Percentiles rank a stretch among this genome's conserved stretches.
Evolutionary conservation across 139 green algal genomes (phyloP).

Genomic region (Chlorella ohadii): DNA sequence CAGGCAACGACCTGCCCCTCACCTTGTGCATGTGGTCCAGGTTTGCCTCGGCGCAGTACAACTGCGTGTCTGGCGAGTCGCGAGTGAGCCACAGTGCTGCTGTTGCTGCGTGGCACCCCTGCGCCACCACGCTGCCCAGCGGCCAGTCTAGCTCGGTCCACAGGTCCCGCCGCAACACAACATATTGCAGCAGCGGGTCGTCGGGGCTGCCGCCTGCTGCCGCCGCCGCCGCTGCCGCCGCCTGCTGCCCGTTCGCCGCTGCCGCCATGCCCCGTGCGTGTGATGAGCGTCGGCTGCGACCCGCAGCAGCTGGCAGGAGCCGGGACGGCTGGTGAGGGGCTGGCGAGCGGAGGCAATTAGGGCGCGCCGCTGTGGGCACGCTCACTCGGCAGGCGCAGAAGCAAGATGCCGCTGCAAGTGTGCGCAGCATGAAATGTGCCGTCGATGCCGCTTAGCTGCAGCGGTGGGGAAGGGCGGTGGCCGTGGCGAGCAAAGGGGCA

Average conservation of each 20-base stretch:
- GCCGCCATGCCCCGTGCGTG: background rate
- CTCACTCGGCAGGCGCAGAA: too few relatives aligned
- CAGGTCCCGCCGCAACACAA: slow-evolving; percentile 94
- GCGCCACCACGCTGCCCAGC: slow-evolving; percentile 92
- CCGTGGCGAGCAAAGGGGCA: too few relatives aligned
- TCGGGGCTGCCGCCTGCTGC: background rate
- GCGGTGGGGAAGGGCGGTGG: too few relatives aligned
- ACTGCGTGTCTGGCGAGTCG: slow-evolving; percentile 55
- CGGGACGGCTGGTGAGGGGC: too few relatives aligned
- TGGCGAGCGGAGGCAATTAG: too few relatives aligned
- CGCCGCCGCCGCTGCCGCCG: background rate
- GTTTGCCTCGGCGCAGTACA: slow-evolving; percentile 76
- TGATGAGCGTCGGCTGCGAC: background rate
- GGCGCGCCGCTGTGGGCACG: too few relatives aligned
- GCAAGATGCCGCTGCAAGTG: too few relatives aligned
- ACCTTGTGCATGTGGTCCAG: slow-evolving; percentile 97
- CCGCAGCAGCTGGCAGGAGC: too few relatives aligned
- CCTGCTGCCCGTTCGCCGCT: background rate
- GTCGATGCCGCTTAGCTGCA: too few relatives aligned
- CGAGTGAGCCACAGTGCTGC: slow-evolving; percentile 83
- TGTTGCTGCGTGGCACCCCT: slow-evolving; percentile 90
- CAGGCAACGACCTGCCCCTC: background rate
- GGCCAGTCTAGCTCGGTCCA: slow-evolving; percentile 86
- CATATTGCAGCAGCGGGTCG: slow-evolving; percentile 84
- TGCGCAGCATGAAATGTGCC: too few relatives aligned